Conservation (phyloP, 257 asterid genomes). For the Jacaranda mimosifolia region DNA sequence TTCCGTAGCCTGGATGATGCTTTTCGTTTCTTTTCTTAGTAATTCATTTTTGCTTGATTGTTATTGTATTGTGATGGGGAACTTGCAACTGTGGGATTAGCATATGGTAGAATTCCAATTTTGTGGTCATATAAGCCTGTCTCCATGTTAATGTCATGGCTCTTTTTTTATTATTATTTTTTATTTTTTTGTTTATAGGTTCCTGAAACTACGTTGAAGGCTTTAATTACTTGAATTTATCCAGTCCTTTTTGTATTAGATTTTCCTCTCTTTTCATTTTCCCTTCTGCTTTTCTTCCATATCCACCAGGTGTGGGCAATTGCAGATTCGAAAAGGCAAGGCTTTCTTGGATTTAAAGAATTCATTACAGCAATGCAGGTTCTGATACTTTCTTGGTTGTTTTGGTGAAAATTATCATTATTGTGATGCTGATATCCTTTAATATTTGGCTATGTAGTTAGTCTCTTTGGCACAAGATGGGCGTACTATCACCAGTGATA, state of each 20-base stretch:
- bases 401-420: slow-evolving; percentile 12
- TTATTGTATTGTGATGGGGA: background rate
- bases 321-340: slow-evolving; percentile 94
- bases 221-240: slow-evolving; percentile 13
- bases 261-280: slow-evolving; percentile 26
- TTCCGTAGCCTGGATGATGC: background rate
- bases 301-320: slow-evolving; percentile 86
- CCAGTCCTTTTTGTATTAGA: background rate
- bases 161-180: too few species aligned
- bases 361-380: slow-evolving; percentile 94
- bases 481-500: slow-evolving; percentile 59
- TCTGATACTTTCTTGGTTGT: slow-evolving; percentile 30
- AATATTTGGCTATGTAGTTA: slow-evolving; percentile 54
- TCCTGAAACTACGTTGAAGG: slow-evolving; percentile 12
- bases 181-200: slow-evolving; percentile 12
- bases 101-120: background rate
- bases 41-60: slow-evolving; percentile 15
- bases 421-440: slow-evolving; percentile 41
- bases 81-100: background rate
- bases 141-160: background rate
- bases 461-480: slow-evolving; percentile 93
- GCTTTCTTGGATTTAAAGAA: slow-evolving; percentile 91
- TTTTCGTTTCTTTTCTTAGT: background rate
- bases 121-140: background rate
- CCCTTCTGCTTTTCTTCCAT: slow-evolving; percentile 1